These are phyloP conservation scores for Edaphochlamys debaryana DNA, from an alignment of 139 green algal genomes.

Conservation along the genomic window DNA sequence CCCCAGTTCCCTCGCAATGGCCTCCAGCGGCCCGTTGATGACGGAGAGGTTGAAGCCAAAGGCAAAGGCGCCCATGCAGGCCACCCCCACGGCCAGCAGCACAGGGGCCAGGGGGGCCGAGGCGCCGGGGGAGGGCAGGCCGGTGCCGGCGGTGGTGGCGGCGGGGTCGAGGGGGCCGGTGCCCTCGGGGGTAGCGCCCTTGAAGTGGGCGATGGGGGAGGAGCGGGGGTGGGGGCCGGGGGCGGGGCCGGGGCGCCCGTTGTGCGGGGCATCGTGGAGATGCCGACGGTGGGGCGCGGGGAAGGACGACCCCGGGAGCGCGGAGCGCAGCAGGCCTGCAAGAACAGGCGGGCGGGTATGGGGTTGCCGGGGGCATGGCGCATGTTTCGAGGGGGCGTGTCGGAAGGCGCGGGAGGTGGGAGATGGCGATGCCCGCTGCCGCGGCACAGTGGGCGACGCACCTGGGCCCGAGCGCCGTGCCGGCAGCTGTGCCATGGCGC, in stretches of 20 bases:
- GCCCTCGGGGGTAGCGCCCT: neutral
- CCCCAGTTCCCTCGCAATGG: conserved; percentile 82
- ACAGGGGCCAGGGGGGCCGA: conserved; percentile 48
- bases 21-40: conserved; percentile 90
- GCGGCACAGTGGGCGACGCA: too few relatives aligned
- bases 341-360: too few relatives aligned
- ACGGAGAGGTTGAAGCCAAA: conserved; percentile 92
- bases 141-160: neutral
- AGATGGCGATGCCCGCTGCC: too few relatives aligned
- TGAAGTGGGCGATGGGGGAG: conserved; percentile 6
- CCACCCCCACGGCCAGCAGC: conserved; percentile 66
- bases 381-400: too few relatives aligned
- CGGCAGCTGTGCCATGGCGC: too few relatives aligned
- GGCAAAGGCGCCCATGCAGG: conserved; percentile 75
- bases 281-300: neutral
- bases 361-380: neutral
- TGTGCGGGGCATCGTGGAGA: neutral
- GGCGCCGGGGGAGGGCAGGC: conserved; percentile 3
- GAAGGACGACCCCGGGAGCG: too few relatives aligned
- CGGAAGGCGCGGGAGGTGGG: too few relatives aligned
- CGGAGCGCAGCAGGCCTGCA: too few relatives aligned
- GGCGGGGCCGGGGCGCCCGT: too few relatives aligned
- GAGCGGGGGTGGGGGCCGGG: neutral
- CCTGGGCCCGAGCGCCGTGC: too few relatives aligned
- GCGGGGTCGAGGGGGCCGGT: neutral